Conservation (phyloP, 768 basidiomycete genomes). For the Crepidotus variabilis region DNA sequence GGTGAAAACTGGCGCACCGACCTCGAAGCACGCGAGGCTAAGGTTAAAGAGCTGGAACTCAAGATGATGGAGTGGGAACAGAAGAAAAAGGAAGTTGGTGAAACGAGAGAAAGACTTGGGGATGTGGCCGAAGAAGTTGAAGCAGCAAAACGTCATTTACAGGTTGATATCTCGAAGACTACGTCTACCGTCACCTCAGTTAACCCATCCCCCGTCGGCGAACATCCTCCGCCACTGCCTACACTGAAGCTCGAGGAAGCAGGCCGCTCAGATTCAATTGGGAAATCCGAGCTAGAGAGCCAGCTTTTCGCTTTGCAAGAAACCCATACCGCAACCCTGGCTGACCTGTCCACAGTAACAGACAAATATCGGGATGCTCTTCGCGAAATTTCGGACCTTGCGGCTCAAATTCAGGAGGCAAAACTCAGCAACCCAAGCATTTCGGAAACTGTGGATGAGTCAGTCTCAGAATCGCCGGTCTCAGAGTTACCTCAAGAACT, state of each 20-base stretch:
- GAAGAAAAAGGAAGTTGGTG: constrained; percentile 63
- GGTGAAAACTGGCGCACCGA: constrained; percentile 82
- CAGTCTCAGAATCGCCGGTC: constrained; percentile 33
- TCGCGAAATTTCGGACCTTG: constrained; percentile 89
- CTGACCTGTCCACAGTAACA: constrained; percentile 74
- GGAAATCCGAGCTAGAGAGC: constrained; percentile 41
- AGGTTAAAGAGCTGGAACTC: constrained; percentile 70
- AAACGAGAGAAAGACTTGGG: constrained; percentile 63
- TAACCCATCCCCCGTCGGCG: constrained; percentile 21
- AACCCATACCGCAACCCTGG: constrained; percentile 75
- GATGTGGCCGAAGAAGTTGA: constrained; percentile 68
- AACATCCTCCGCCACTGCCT: constrained; percentile 24
- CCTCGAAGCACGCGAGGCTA: constrained; percentile 78
- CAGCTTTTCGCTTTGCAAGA: constrained; percentile 78
- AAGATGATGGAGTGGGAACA: constrained; percentile 78
- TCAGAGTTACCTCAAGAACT: constrained; percentile 39
- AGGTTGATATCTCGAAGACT: constrained; percentile 38
- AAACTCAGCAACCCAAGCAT: constrained; percentile 56
- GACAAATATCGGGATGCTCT: constrained; percentile 87
- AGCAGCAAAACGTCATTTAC: constrained; percentile 63
- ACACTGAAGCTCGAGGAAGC: constrained; percentile 12
- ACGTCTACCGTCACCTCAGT: constrained; percentile 24
- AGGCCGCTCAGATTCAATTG: constrained; percentile 7
- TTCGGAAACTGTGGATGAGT: constrained; percentile 20
- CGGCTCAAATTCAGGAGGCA: constrained; percentile 84